Evolutionary conservation across 116 monocot species (phyloP).

Genomic region (Trichopus zeylanicus): DNA sequence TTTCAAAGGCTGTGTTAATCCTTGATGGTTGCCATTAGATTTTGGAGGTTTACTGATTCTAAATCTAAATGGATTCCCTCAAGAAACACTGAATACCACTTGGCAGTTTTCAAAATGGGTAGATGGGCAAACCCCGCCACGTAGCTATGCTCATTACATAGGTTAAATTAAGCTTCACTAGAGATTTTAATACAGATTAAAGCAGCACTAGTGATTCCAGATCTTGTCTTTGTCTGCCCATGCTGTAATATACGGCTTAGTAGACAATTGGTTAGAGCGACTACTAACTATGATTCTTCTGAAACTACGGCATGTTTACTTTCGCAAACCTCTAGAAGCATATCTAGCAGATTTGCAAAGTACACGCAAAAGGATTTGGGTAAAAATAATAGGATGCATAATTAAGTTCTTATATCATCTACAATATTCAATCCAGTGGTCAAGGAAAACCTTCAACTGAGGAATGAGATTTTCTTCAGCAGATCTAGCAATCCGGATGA

Average conservation of each 20-base stretch:
- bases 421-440: neutral
- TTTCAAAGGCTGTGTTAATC: no score
- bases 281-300: no score
- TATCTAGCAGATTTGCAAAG: neutral
- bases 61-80: no score
- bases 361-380: neutral
- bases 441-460: conserved; percentile 72
- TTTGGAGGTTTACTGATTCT: no score
- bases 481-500: conserved; percentile 88
- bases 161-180: neutral
- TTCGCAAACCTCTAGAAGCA: neutral
- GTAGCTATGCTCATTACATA: no score
- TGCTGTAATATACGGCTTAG: no score
- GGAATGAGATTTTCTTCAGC: conserved; percentile 88
- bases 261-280: no score
- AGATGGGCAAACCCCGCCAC: no score
- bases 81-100: no score
- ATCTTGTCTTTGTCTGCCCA: neutral
- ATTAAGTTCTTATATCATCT: neutral
- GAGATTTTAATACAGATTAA: neutral
- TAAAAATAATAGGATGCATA: neutral
- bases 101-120: no score
- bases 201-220: neutral
- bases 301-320: no score
- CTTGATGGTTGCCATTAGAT: no score